Percentiles rank a stretch among this genome's conserved stretches.
Evolutionary conservation across 1,284 basidiomycete genomes (phyloP).

Genomic region (Tilletia indica): DNA sequence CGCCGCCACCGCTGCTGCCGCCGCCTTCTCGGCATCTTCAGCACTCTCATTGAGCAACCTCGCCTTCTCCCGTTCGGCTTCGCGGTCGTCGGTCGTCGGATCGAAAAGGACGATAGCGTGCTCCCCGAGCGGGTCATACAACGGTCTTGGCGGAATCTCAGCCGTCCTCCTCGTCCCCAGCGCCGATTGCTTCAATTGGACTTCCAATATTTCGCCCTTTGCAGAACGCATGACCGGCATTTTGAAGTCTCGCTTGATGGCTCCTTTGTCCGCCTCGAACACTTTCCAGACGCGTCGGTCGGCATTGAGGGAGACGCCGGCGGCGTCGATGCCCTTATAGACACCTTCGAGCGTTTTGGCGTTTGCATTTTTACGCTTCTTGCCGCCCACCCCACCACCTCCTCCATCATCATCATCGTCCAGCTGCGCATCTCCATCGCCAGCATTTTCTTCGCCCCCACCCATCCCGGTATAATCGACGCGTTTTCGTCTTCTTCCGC

Average conservation of each 20-base stretch:
- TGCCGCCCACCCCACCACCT: conserved; percentile 26
- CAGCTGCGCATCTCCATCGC: conserved; percentile 26
- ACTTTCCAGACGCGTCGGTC: conserved; percentile 47
- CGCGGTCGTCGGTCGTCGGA: conserved; percentile 78
- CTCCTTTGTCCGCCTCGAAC: conserved; percentile 42
- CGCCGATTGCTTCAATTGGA: conserved; percentile 69
- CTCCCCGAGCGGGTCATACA: conserved; percentile 95
- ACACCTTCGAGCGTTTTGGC: conserved; percentile 47
- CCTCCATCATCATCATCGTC: conserved; percentile 28
- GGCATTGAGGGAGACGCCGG: conserved; percentile 49
- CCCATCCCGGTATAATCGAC: conserved; percentile 52
- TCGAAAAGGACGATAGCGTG: conserved; percentile 97
- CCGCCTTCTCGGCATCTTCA: conserved; percentile 24
- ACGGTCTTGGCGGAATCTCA: conserved; percentile 80
- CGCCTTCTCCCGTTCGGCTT: conserved; percentile 42
- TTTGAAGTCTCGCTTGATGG: conserved; percentile 64
- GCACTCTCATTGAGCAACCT: conserved; percentile 27
- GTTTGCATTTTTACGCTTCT: conserved; percentile 21
- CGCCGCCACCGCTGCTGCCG: not conserved
- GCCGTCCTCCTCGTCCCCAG: conserved; percentile 82
- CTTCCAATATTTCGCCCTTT: conserved; percentile 70
- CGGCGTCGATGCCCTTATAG: conserved; percentile 51
- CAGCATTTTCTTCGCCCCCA: conserved; percentile 29
- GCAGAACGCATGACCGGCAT: conserved; percentile 81
- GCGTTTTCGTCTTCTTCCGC: conserved; percentile 44